Conservation (phyloP, 441 rosid genomes). For the Theobroma grandiflorum region DNA sequence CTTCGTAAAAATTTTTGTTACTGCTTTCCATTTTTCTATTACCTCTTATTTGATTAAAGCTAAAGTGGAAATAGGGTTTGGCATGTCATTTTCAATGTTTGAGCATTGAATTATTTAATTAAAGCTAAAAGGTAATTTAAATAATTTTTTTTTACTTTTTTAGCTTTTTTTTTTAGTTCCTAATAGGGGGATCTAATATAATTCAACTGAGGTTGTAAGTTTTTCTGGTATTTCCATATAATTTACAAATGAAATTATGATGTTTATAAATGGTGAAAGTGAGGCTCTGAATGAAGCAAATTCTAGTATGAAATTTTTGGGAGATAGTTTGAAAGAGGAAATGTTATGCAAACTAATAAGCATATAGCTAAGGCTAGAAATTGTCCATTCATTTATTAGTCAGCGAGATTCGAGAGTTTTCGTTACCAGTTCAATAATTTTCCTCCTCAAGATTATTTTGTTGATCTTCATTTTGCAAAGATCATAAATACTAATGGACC, state of each 20-base stretch:
- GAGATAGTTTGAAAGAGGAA: constrained; percentile 71
- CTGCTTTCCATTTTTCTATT: too few species aligned
- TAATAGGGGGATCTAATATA: background rate
- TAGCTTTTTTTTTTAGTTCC: background rate
- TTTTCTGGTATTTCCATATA: constrained; percentile 6
- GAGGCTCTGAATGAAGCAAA: constrained; percentile 52
- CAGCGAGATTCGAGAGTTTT: constrained; percentile 81
- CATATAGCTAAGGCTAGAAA: constrained; percentile 76
- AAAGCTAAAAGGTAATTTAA: too few species aligned
- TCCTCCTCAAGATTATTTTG: constrained; percentile 60
- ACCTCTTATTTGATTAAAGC: too few species aligned
- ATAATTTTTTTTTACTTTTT: constrained; percentile 47
- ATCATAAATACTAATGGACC: constrained; percentile 86
- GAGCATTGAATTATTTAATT: too few species aligned
- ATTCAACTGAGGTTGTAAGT: background rate
- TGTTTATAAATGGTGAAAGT: constrained; percentile 86
- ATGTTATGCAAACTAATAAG: constrained; percentile 72
- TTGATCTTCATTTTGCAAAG: constrained; percentile 86
- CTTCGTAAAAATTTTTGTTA: too few species aligned
- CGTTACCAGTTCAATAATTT: constrained; percentile 57
- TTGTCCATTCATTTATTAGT: constrained; percentile 69
- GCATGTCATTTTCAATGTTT: too few species aligned
- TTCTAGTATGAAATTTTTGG: constrained; percentile 46
- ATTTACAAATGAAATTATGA: constrained; percentile 59
- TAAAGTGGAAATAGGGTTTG: too few species aligned